Conservation (phyloP, 306 rosid species). For the Cicer cuneatum region DNA sequence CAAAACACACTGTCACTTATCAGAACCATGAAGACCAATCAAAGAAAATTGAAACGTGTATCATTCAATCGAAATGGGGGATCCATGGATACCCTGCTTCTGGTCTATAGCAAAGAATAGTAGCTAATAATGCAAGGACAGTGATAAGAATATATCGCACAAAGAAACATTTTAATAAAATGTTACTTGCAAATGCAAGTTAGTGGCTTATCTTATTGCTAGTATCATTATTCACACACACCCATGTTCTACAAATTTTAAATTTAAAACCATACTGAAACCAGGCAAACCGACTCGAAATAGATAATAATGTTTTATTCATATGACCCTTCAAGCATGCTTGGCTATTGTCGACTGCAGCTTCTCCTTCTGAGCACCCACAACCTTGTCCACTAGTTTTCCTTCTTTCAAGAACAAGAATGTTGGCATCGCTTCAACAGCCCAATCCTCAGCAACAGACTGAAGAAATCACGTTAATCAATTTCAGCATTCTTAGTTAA, state of each 20-base stretch:
- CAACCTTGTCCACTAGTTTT: slow-evolving; percentile 62
- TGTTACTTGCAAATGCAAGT: neutral
- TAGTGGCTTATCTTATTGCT: neutral
- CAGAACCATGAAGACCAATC: too few species aligned
- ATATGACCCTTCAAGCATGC: slow-evolving; percentile 42
- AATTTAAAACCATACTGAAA: slow-evolving; percentile 21
- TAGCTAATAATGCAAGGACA: neutral
- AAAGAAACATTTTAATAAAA: neutral
- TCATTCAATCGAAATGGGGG: neutral
- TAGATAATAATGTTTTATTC: slow-evolving; percentile 9
- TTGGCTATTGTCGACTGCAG: slow-evolving; percentile 46
- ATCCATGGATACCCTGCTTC: neutral
- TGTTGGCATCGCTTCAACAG: slow-evolving; percentile 79
- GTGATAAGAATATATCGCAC: neutral
- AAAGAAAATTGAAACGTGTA: too few species aligned
- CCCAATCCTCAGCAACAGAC: slow-evolving; percentile 71
- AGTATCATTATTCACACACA: slow-evolving; percentile 16
- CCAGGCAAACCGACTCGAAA: slow-evolving; percentile 21
- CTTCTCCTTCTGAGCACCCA: slow-evolving; percentile 72
- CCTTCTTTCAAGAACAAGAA: slow-evolving; percentile 82
- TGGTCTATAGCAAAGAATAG: neutral
- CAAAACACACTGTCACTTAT: too few species aligned
- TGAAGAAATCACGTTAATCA: slow-evolving; percentile 34
- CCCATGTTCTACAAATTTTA: neutral
- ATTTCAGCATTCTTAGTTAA: slow-evolving; percentile 2